A percentile compares a stretch with the other conserved stretches of the same genome.
phyloP scores from a whole-genome alignment of 108 stramenopile species.

The Halocafeteria seosinensis region DNA sequence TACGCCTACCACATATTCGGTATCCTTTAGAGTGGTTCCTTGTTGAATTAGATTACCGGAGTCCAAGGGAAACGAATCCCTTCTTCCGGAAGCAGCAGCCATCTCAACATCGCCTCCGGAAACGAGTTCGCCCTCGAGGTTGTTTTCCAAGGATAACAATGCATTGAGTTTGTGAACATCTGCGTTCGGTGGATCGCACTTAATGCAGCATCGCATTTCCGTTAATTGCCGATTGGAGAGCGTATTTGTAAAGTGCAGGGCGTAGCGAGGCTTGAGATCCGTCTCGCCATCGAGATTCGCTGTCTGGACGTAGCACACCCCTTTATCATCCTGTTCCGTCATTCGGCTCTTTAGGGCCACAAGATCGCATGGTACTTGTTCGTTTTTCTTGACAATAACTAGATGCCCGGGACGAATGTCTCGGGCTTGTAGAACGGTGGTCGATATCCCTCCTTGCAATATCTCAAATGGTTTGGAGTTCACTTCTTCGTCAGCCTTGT shows the following conservation, averaged over 20 bases:
- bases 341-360: neutral
- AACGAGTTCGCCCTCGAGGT: neutral
- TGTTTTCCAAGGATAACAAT: neutral
- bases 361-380: neutral
- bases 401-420: neutral
- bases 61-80: neutral
- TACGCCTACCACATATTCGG: neutral
- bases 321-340: neutral
- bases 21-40: neutral
- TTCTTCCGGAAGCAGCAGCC: neutral
- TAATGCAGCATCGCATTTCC: no score
- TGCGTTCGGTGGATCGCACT: neutral
- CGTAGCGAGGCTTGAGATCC: neutral
- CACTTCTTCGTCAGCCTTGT: neutral
- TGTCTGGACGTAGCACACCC: neutral
- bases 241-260: no score
- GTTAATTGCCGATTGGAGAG: no score
- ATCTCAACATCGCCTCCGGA: neutral
- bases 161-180: no score
- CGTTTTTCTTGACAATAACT: neutral
- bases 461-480: neutral
- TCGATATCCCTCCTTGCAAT: neutral
- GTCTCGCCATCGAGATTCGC: neutral
- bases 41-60: neutral
- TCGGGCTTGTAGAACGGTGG: neutral